Base-by-base conservation (phyloP, 371 early-diverging fungal genomes). In the Capillidium rhysosporum region DNA sequence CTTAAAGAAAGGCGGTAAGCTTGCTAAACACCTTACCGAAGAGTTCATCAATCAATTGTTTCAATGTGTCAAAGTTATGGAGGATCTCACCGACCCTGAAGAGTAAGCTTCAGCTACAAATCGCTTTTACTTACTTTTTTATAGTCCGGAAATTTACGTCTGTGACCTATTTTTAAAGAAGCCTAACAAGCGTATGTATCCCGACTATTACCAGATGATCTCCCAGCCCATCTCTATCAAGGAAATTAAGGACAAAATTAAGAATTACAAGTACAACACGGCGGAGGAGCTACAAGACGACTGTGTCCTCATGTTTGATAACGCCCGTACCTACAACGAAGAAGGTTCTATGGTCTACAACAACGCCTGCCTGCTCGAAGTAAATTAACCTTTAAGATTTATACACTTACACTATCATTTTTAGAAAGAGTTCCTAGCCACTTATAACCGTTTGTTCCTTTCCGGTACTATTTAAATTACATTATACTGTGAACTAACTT, bases 131-230 rank as follows among this genome's bases (percentile, higher is more conserved):
- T 34, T 39, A 52, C 24, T 23, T 55, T 21, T 59, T 18, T 7
- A 8, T 31, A 51, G 68, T 16, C 59, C 60, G 5, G 60, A 64
- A 29, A 73, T 82, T n/a, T 69, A 65, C 48, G 70, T 80, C 43
- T 65, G 73, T 52, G 73, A 73, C 25, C 59, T 87, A 34, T 90
- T 89, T 59, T 59, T 77, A 64, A 81, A 81, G 45, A 61, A 89
- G 34, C 86, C 86, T 9, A 76, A 75, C 63, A 76, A 73, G 57
- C 67, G 70, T 47, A 73, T 77, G 39, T 89, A 88, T 57, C 89
- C 93, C 0, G 71, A 81, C 46, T 91, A 91, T 62, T 91, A 91
- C 63, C 64, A 72, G 49, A 68, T 85, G 61, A 93, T 93, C 61
- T 67, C 71, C 43, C 69, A 71, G n/a, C 93, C 92, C 4, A 89